Conservation (phyloP, 179 eudicot genomes). For the Silene noctiflora region DNA sequence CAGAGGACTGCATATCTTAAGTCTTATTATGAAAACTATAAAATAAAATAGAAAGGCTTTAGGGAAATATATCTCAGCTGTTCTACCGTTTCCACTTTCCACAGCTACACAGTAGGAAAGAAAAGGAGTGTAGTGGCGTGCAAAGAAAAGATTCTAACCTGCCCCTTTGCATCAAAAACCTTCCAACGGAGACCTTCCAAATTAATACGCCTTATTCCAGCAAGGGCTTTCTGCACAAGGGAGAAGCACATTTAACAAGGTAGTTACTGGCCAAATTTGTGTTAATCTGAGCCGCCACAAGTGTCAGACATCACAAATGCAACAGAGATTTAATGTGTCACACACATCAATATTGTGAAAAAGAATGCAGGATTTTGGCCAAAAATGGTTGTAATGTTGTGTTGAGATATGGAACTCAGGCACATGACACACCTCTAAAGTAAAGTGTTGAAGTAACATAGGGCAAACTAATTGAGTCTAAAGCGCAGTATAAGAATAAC, state of each 20-base stretch:
- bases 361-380: no score
- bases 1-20: background rate
- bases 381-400: no score
- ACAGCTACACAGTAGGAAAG: background rate
- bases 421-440: no score
- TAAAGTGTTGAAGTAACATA: no score
- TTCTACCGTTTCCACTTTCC: no score
- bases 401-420: no score
- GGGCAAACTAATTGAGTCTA: background rate
- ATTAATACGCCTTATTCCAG: slow-evolving; percentile 80
- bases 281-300: no score
- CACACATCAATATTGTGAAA: no score
- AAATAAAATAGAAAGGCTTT: background rate
- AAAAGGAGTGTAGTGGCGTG: background rate
- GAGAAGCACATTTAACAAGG: slow-evolving; percentile 6
- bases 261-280: background rate
- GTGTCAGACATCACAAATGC: no score
- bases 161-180: slow-evolving; percentile 93
- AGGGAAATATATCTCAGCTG: background rate
- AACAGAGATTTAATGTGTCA: no score
- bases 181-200: slow-evolving; percentile 95
- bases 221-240: slow-evolving; percentile 73
- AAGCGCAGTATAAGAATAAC: background rate
- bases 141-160: slow-evolving; percentile 42
- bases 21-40: background rate